A percentile compares a stretch with the other conserved stretches of the same genome.
These are phyloP conservation scores for Stagonosporopsis chrysanthemi DNA, from an alignment of 2,329 filamentous ascomycete species.

Conservation along the genomic window DNA sequence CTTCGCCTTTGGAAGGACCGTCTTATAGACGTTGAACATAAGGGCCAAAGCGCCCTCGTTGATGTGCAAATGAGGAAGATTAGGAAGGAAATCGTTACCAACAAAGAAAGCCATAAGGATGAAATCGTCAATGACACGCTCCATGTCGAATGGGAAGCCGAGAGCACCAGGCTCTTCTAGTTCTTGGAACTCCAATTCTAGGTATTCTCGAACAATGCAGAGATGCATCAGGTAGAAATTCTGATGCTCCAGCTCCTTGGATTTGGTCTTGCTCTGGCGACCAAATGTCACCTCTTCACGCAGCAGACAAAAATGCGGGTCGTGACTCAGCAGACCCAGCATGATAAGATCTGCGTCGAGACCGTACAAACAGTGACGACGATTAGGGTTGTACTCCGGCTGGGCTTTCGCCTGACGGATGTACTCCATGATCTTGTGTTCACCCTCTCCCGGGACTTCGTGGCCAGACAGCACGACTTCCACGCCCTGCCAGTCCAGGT, in stretches of 20 bases:
- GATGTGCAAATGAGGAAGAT: constrained; percentile 94
- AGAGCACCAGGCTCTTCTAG: constrained; percentile 76
- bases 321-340: constrained; percentile 94
- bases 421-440: constrained; percentile 99
- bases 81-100: constrained; percentile 98
- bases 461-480: constrained; percentile 96
- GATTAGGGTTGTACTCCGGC: constrained; percentile 87
- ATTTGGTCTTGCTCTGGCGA: constrained; percentile 83
- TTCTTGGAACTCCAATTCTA: constrained; percentile 96
- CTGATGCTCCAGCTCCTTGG: constrained; percentile 96
- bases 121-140: constrained; percentile 97
- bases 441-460: constrained; percentile 96
- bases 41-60: constrained; percentile 96
- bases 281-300: constrained; percentile 99
- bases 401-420: constrained; percentile 97
- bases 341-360: constrained; percentile 98
- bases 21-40: constrained; percentile 98
- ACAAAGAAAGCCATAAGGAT: constrained; percentile 99
- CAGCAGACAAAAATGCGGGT: constrained; percentile 96
- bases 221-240: constrained; percentile 98
- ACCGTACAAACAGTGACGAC: constrained; percentile 96
- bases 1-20: constrained; percentile 82
- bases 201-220: constrained; percentile 95
- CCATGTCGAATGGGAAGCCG: constrained; percentile 86
- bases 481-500: constrained; percentile 95